These are phyloP conservation scores for Phytopythium helicoides DNA, from an alignment of 352 stramenopile genomes.

Conservation along the genomic window DNA sequence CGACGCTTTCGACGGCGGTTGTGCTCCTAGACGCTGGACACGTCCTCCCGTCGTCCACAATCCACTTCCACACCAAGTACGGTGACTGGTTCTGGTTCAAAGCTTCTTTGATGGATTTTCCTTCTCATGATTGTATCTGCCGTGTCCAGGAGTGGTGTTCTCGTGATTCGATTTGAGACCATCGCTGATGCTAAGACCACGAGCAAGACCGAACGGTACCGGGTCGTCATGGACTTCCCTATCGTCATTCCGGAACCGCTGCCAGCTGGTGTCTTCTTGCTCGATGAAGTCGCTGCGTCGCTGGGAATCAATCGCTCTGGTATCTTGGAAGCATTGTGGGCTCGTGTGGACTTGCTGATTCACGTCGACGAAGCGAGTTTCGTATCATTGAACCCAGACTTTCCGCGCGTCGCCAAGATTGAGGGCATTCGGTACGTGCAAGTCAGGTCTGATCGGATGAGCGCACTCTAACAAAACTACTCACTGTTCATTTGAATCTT, in stretches of 20 bases:
- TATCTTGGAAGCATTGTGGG: conserved; percentile 22
- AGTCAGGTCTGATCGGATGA: too few relatives aligned
- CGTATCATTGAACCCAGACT: conserved; percentile 14
- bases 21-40: conserved; percentile 63
- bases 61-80: conserved; percentile 73
- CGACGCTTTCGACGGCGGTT: conserved; percentile 83
- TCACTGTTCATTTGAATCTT: too few relatives aligned
- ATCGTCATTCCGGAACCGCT: conserved; percentile 12
- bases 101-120: too few relatives aligned
- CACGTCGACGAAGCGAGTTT: conserved; percentile 21
- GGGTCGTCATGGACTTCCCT: conserved; percentile 69
- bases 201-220: conserved; percentile 13
- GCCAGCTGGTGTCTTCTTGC: background rate
- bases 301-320: conserved; percentile 10
- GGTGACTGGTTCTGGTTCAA: background rate
- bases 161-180: conserved; percentile 32
- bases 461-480: too few relatives aligned
- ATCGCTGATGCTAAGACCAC: background rate
- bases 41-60: conserved; percentile 27
- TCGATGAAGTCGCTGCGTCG: conserved; percentile 14
- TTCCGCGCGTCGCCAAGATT: conserved; percentile 11
- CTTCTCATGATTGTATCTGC: too few relatives aligned
- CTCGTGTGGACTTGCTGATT: conserved; percentile 24
- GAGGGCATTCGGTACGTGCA: background rate
- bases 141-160: conserved; percentile 43